Base-by-base conservation (phyloP, 2,329 filamentous ascomycete genomes). In the Alternaria postmessia region DNA sequence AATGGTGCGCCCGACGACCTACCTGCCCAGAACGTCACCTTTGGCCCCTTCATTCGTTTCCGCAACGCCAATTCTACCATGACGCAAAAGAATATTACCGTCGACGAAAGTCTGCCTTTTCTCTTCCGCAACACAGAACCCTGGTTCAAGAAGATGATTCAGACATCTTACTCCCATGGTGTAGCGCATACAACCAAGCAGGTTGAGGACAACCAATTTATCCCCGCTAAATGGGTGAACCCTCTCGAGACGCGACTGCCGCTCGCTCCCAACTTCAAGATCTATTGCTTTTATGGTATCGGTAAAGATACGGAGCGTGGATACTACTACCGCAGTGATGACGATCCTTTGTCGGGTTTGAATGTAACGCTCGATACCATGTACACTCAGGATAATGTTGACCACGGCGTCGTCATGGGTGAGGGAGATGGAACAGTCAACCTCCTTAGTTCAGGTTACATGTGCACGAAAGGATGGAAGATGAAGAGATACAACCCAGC, bases 351-450 rank as follows among this genome's bases (percentile, higher is more conserved):
- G n/a, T 88, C 88, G 7, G 88, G 86, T 18, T 82, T 93, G 18
- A 93, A 93, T 70, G 80, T 86, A 34, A 85, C 82, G 28, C 85
- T 86, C 52, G 85, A 86, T 66, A 86, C 84, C 1, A 79, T 78
- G 11, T 79, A 82, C 34, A 83, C 80, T 3, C 78, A 79, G 26
- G 78, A 78, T 20, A 78, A 81, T 20, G 79, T 86, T 5, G 94
- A 99, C 75, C 95, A 91, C 66, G 95, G 95, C 24, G 93, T 99
- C n/a, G 85, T 96, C 34, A 90, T 97, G 85, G 94, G 94, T 38
- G 95, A 98, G 78, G 95, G 95, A 4, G 95, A 99, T 70, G 95
- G 95, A 1, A 99, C 95, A 0, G 95, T 99, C 42, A 96, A 94
- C 66, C 80, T 99, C n/a, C 81, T 99, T 11, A 96, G 91, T 69